A percentile compares a stretch with the other conserved stretches of the same genome.
These are phyloP conservation scores for Alternaria infectoria DNA, from an alignment of 2,329 filamentous ascomycete species.

Conservation along the genomic window DNA sequence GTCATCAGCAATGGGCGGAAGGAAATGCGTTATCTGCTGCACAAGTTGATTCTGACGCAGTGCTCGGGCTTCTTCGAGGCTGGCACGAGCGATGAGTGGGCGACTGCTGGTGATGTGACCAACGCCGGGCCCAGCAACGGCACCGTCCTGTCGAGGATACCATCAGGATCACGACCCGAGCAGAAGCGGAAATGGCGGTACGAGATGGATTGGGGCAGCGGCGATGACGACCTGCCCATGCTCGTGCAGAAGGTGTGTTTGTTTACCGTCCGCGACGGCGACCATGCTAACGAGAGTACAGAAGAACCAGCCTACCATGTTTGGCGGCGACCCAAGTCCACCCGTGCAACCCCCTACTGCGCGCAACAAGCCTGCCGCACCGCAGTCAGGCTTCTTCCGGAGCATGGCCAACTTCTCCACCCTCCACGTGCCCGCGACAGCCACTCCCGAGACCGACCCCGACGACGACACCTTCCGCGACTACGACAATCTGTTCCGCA, in stretches of 20 bases:
- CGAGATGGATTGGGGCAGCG: slow-evolving; percentile 78
- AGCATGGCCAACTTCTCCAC: slow-evolving; percentile 81
- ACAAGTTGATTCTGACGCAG: slow-evolving; percentile 84
- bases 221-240: slow-evolving; percentile 79
- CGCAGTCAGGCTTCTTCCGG: slow-evolving; percentile 78
- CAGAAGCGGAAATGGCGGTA: slow-evolving; percentile 79
- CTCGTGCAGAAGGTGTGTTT: slow-evolving; percentile 75
- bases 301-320: slow-evolving; percentile 58
- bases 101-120: slow-evolving; percentile 49
- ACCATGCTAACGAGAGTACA: slow-evolving; percentile 20
- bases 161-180: slow-evolving; percentile 44
- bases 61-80: slow-evolving; percentile 95
- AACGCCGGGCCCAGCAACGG: slow-evolving; percentile 29
- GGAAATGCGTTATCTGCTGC: slow-evolving; percentile 85
- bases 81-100: slow-evolving; percentile 81
- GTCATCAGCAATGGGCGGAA: slow-evolving; percentile 71
- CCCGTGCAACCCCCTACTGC: slow-evolving; percentile 57
- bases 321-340: slow-evolving; percentile 56
- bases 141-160: slow-evolving; percentile 49
- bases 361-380: slow-evolving; percentile 68
- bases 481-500: slow-evolving; percentile 93
- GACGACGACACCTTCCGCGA: slow-evolving; percentile 80
- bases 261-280: not conserved
- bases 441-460: slow-evolving; percentile 61
- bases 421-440: slow-evolving; percentile 51